Evolutionary conservation across 257 asterid genomes (phyloP), one percentile per base, ranked within the genome.

Genomic region (Solanum pennellii): DNA sequence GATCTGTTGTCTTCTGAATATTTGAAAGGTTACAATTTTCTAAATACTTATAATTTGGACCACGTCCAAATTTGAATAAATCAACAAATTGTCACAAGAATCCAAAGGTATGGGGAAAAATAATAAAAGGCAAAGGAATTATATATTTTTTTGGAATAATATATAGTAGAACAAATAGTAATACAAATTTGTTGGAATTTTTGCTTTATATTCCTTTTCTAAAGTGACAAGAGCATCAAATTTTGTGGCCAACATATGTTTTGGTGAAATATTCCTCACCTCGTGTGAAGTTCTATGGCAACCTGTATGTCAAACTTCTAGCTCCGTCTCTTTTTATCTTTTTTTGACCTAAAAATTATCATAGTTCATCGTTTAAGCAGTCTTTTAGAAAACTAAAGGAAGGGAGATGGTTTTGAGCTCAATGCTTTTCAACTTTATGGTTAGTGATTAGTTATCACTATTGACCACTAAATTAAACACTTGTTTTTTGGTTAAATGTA

Each of bases 241-340:
- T 69, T 39, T 56, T 86, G 86, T 85, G 45, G 89, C 83, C 86
- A 60, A 85, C 23, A 87, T 29, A 80, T 29, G 29, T 80, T 47
- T 71, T 65, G 31, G 95, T 94, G 85, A 94, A 95, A 86, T 95
- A 95, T 90, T 93, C 96, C 9, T 94, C 96, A 0, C 97, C 97
- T 27, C 94, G 94, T 4, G 94, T 94, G 8, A 93, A 80, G 90
- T 93, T 93, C 92, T 21, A 21, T 21, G 12, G 20, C 12, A 66
- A 25, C 9, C 0, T 12, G 11, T 66, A 66, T 12, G 37, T 25
- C 73, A 6, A 6, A 2, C 29, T 62, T 62, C 71, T 62, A 62
- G 71, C 1, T 62, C 3, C 31, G 71, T 62, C 71, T 62, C 71
- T 62, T 62, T 62, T 23, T 62, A 23, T 41, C 12, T 41, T 41